Evolutionary conservation across 2,329 filamentous ascomycete genomes (phyloP), one percentile per base, ranked within the genome.

Genomic region (Tolypocladium inflatum): DNA sequence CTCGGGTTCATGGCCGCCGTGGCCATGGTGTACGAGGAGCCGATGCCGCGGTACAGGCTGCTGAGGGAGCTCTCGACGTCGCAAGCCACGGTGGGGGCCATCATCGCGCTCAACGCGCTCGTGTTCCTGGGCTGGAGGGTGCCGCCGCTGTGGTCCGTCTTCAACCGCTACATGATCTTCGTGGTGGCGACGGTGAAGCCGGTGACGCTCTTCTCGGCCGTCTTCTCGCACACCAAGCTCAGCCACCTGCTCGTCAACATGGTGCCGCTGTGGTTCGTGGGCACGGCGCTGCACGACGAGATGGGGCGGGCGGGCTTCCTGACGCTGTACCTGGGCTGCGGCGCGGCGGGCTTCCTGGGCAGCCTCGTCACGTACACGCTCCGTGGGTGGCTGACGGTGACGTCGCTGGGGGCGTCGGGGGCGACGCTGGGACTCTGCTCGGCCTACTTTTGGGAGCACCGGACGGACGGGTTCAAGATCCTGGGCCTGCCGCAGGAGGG

Each of bases 111-210:
- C 54, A 91, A 91, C 68, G 58, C 79, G 8, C 62, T 77, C 43
- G 74, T 87, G 13, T 86, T 79, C 63, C 58, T 78, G 30, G 72
- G 78, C 35, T 91, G 88, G 86, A 80, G 80, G 63, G 63, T 84
- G 13, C 87, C 88, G 53, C 82, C 83, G 1, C 65, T 85, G 37
- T 93, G 87, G 86, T 71, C 74, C 15, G 55, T 84, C 19, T 72
- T 91, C 63, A 92, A 90, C 72, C 82, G 78, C 61, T 87, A 87
- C 74, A 85, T 90, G 72, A 75, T 88, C 45, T 70, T 86, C 41
- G 75, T 85, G 10, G 79, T 87, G 8, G 87, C 83, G 8, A 84
- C 84, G 55, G 87, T 89, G 10, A 80, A 80, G 61, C 80, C 87
- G 4, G 59, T 83, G 23, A 80, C 81, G 61, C 70, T 89, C 61